phyloP scores from a whole-genome alignment of 768 basidiomycete genomes.

The Epithele typhae region DNA sequence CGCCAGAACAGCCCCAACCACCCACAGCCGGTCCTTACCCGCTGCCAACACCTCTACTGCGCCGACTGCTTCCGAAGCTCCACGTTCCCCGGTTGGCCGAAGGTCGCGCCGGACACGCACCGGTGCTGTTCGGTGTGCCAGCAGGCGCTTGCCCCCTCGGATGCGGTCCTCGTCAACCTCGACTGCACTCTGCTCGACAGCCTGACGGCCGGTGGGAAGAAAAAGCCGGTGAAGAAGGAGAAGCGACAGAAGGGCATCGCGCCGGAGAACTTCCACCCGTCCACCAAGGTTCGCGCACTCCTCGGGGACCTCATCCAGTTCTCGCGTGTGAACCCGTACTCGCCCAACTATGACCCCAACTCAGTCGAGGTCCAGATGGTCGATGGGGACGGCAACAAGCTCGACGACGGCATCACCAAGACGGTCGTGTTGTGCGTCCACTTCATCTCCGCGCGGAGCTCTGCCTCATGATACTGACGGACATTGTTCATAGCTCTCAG shows the following conservation, averaged over 20 bases:
- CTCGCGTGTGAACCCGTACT: conserved; percentile 82
- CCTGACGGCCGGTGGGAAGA: conserved; percentile 38
- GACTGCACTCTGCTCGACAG: conserved; percentile 42
- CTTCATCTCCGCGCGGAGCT: conserved; percentile 4
- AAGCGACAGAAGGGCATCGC: conserved; percentile 52
- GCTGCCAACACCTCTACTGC: conserved; percentile 95
- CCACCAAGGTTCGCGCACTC: conserved; percentile 86
- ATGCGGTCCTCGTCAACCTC: conserved; percentile 79
- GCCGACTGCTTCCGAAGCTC: conserved; percentile 74
- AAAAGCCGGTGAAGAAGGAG: conserved; percentile 61
- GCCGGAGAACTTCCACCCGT: conserved; percentile 61
- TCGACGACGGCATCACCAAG: conserved; percentile 74
- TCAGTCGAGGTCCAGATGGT: conserved; percentile 73
- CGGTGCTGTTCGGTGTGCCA: conserved; percentile 79
- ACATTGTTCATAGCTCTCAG: conserved; percentile 62
- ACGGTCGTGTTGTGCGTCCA: conserved; percentile 89
- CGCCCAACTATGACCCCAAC: conserved; percentile 78
- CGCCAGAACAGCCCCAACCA: conserved; percentile 67
- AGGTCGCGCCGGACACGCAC: conserved; percentile 49
- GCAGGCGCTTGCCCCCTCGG: conserved; percentile 55
- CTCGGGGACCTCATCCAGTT: conserved; percentile 75
- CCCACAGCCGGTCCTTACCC: conserved; percentile 72
- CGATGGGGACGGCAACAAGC: conserved; percentile 64
- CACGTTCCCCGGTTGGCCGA: conserved; percentile 82
- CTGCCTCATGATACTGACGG: neutral